Percentiles rank a stretch among this genome's conserved stretches.
phyloP scores from a whole-genome alignment of 2,329 filamentous ascomycete genomes.

The Uncinocarpus reesii region DNA sequence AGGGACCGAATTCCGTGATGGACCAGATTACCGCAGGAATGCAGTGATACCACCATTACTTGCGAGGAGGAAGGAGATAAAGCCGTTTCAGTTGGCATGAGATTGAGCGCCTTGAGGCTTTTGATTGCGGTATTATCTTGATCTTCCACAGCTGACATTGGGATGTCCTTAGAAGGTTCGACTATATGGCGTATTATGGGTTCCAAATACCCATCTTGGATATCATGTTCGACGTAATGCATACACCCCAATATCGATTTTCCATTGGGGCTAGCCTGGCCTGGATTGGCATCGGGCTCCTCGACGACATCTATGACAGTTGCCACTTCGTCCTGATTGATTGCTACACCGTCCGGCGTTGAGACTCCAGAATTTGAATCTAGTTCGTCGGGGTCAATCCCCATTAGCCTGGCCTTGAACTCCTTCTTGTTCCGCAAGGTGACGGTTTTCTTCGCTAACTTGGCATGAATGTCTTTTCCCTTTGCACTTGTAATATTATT shows the following conservation, averaged over 20 bases:
- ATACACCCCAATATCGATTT: slow-evolving; percentile 24
- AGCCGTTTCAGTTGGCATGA: not conserved
- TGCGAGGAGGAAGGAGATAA: slow-evolving; percentile 28
- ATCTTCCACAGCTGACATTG: not conserved
- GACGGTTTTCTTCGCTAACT: slow-evolving; percentile 60
- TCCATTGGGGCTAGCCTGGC: not conserved
- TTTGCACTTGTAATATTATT: slow-evolving; percentile 79
- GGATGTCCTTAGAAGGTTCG: slow-evolving; percentile 18
- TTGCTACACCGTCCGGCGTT: slow-evolving; percentile 11
- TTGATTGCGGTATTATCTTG: slow-evolving; percentile 13
- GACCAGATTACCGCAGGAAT: slow-evolving; percentile 95
- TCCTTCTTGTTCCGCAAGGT: slow-evolving; percentile 73
- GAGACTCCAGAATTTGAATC: slow-evolving; percentile 8
- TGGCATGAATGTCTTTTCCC: slow-evolving; percentile 72
- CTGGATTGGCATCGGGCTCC: not conserved
- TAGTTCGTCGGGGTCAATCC: not conserved
- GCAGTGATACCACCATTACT: slow-evolving; percentile 85
- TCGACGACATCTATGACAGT: slow-evolving; percentile 9
- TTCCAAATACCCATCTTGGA: slow-evolving; percentile 36
- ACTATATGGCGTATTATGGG: slow-evolving; percentile 31
- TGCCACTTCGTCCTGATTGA: slow-evolving; percentile 2
- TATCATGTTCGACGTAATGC: slow-evolving; percentile 38
- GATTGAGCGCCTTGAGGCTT: slow-evolving; percentile 14
- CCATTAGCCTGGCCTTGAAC: slow-evolving; percentile 16
- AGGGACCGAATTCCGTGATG: slow-evolving; percentile 87